These are phyloP conservation scores for Penicillium longicatenatum DNA, from an alignment of 495 filamentous ascomycete genomes.

Conservation along the genomic window DNA sequence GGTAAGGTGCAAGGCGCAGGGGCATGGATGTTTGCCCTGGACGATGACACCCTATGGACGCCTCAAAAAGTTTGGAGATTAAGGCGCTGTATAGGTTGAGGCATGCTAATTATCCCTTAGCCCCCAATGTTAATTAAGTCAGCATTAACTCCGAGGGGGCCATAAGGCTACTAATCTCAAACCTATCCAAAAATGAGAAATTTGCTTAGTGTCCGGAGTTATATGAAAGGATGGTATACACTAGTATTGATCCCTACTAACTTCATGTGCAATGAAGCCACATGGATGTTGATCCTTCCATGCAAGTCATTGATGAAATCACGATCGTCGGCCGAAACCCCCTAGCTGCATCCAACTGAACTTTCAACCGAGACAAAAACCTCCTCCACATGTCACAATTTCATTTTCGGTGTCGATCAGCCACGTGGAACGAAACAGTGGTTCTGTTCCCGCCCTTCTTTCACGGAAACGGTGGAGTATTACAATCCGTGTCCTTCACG, in stretches of 20 bases:
- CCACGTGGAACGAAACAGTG: slow-evolving; percentile 7
- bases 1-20: no score
- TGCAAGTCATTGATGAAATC: slow-evolving; percentile 8
- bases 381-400: background rate
- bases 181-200: no score
- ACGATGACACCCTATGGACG: background rate
- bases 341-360: slow-evolving; percentile 3
- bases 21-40: background rate
- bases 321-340: slow-evolving; percentile 3
- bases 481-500: no score
- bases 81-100: background rate
- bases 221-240: no score
- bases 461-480: background rate
- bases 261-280: background rate
- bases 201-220: no score
- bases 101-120: background rate
- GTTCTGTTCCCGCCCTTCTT: background rate
- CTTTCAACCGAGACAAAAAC: background rate
- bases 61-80: background rate
- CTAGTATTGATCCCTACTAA: no score
- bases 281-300: slow-evolving; percentile 3
- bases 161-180: background rate
- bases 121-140: background rate
- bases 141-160: background rate
- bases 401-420: slow-evolving; percentile 3